Evolutionary conservation across 495 filamentous ascomycete species (phyloP).

Genomic region (Saxispiralis lemnorum): DNA sequence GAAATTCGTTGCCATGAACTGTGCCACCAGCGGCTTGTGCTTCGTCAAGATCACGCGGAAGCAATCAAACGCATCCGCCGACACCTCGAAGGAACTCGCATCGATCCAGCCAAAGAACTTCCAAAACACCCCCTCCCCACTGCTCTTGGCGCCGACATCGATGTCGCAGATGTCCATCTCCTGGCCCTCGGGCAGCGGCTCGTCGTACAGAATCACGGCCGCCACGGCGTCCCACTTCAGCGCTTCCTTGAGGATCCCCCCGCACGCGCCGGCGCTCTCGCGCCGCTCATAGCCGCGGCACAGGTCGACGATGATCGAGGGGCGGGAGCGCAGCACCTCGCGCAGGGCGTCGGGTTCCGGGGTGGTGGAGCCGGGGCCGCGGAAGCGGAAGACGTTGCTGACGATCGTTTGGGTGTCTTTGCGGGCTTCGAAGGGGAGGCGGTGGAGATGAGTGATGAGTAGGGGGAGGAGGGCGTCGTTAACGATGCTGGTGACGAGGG

Average conservation of each 20-base stretch:
- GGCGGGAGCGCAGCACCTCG: conserved; percentile 66
- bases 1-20: conserved; percentile 75
- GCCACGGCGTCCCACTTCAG: conserved; percentile 81
- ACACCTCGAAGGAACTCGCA: conserved; percentile 83
- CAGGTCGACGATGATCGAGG: conserved; percentile 71
- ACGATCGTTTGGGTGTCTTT: conserved; percentile 84
- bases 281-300: conserved; percentile 78
- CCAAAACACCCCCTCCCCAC: conserved; percentile 79
- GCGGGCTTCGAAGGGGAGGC: conserved; percentile 80
- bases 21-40: conserved; percentile 74
- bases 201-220: conserved; percentile 79
- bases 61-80: conserved; percentile 90
- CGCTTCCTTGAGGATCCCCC: conserved; percentile 76
- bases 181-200: conserved; percentile 40
- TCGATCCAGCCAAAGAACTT: conserved; percentile 97
- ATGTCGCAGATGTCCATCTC: conserved; percentile 40
- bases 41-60: conserved; percentile 88
- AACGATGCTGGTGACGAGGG: conserved; percentile 61
- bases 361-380: conserved; percentile 35
- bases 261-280: conserved; percentile 85
- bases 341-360: conserved; percentile 64
- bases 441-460: conserved; percentile 59
- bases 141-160: conserved; percentile 46
- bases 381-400: conserved; percentile 73
- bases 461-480: conserved; percentile 74